Evolutionary conservation across 1,284 basidiomycete genomes (phyloP).

Genomic region (Cutaneotrichosporon sp.): DNA sequence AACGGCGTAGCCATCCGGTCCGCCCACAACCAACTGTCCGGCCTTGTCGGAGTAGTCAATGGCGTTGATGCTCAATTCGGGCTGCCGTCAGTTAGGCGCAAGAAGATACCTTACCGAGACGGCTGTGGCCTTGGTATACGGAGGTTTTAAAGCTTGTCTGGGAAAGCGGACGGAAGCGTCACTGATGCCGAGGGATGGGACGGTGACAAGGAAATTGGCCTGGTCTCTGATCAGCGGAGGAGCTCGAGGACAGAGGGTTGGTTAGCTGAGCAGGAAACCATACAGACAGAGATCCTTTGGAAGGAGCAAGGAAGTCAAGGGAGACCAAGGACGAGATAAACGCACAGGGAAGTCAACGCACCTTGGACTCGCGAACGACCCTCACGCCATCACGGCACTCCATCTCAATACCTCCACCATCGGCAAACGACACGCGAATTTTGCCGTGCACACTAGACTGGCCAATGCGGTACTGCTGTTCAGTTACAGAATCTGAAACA

Average conservation of each 20-base stretch:
- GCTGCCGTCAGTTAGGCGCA: constrained; percentile 2
- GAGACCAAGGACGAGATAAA: too few species aligned
- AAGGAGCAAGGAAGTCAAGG: too few species aligned
- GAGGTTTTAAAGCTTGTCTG: constrained; percentile 35
- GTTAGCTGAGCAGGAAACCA: not conserved
- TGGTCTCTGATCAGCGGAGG: constrained; percentile 18
- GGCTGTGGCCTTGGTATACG: constrained; percentile 28
- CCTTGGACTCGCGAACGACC: constrained; percentile 33
- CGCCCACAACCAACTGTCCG: constrained; percentile 40
- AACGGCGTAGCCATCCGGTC: constrained; percentile 46
- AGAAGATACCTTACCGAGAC: constrained; percentile 28
- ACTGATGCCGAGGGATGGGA: constrained; percentile 26
- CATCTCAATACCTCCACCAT: constrained; percentile 21
- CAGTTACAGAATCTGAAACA: not conserved
- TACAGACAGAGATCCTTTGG: not conserved
- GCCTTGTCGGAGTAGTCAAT: constrained; percentile 39
- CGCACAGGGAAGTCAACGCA: constrained; percentile 1
- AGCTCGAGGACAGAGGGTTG: not conserved
- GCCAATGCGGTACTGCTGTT: constrained; percentile 36
- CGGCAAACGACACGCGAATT: constrained; percentile 26
- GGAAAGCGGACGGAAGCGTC: constrained; percentile 36
- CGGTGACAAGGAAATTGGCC: constrained; percentile 34
- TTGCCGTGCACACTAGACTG: constrained; percentile 41
- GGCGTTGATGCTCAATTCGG: constrained; percentile 38
- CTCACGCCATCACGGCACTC: constrained; percentile 30